Base-by-base conservation (phyloP, 208 protist genomes). In the Crithidia brevicula region DNA sequence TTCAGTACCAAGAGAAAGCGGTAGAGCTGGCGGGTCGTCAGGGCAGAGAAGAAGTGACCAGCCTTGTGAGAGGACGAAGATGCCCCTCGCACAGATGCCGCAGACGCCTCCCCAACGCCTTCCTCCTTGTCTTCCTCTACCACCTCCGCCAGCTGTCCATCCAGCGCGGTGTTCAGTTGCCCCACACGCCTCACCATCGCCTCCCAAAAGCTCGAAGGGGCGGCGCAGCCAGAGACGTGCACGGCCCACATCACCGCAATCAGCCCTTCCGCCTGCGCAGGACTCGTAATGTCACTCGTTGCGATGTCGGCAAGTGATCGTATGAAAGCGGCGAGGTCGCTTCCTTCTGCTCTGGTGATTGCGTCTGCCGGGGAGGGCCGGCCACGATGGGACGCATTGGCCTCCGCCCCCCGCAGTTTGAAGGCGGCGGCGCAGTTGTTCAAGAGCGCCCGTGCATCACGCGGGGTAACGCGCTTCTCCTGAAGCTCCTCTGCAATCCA, bases 1-100 rank as follows among this genome's bases (percentile, higher is more conserved):
- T 79, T 74, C 49, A 91, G 71, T 47, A 94, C 83, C 46, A 57
- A 64, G 9, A 94, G 74, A 16, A 81, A 53, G 59, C 89, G 89
- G 71, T 83, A 94, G 23, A 94, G 43, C 58, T 94, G 85, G n/a
- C 88, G 72, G 15, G 88, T 94, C 1, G 85, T 88, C 18, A 94
- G 68, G 9, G 82, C 79, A 38, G 85, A 89, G 64, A 94, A 94
- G 10, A 94, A 81, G 65, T 94, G 88, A 3, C 84, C 85, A 1
- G 64, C 77, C 6, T 40, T 11, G 1, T 6, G 34, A 18, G 54
- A 49, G 4, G 22, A 22, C 2, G 42, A 20, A 13, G 46, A n/a
- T n/a, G n/a, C n/a, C n/a, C n/a, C n/a, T n/a, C n/a, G n/a, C n/a
- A n/a, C n/a, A n/a, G n/a, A n/a, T n/a, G n/a, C n/a, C n/a, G n/a